These are phyloP conservation scores for Mycosphaerella sp. DNA, from an alignment of 2,329 filamentous ascomycete genomes.

Conservation along the genomic window DNA sequence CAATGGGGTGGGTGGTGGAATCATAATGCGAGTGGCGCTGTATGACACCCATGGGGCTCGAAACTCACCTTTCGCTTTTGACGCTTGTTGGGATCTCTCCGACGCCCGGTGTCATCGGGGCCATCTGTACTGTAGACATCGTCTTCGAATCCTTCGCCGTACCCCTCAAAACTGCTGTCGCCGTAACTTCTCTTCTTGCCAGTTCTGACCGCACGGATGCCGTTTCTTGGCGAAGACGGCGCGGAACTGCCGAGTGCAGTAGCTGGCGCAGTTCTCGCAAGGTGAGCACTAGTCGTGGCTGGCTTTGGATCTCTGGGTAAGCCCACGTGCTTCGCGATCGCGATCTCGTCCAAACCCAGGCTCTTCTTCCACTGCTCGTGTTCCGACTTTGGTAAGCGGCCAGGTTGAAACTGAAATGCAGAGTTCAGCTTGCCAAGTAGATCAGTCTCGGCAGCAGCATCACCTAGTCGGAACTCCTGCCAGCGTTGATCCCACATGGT, in stretches of 20 bases:
- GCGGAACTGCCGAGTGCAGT: slow-evolving; percentile 27
- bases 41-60: not conserved
- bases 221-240: slow-evolving; percentile 37
- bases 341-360: slow-evolving; percentile 41
- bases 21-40: too few relatives aligned
- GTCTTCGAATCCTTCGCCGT: slow-evolving; percentile 64
- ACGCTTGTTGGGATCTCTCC: slow-evolving; percentile 25
- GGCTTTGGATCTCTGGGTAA: slow-evolving; percentile 8
- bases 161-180: slow-evolving; percentile 68
- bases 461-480: slow-evolving; percentile 36
- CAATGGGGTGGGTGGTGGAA: too few relatives aligned
- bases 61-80: slow-evolving; percentile 29
- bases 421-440: slow-evolving; percentile 36
- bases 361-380: slow-evolving; percentile 39
- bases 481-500: slow-evolving; percentile 34
- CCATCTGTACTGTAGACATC: slow-evolving; percentile 67
- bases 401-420: slow-evolving; percentile 41
- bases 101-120: slow-evolving; percentile 50
- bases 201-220: slow-evolving; percentile 56
- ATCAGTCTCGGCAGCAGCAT: slow-evolving; percentile 27
- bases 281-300: slow-evolving; percentile 22
- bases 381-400: slow-evolving; percentile 39
- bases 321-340: slow-evolving; percentile 25
- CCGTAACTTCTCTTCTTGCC: slow-evolving; percentile 71
- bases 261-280: slow-evolving; percentile 26